phyloP scores from a whole-genome alignment of 2,329 filamentous ascomycete species.

The Trichoderma gracile region DNA sequence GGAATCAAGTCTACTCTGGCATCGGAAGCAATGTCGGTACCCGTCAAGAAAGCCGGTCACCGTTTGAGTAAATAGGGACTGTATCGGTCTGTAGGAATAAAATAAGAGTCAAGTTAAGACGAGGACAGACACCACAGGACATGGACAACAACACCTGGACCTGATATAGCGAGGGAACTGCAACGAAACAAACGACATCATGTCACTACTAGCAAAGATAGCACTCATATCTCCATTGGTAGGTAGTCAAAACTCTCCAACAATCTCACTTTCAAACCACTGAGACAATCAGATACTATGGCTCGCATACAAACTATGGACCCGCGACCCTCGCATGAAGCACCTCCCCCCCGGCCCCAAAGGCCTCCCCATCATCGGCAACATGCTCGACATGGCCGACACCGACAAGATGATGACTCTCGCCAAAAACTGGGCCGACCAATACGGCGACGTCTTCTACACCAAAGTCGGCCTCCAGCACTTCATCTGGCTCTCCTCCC shows the following conservation, averaged over 20 bases:
- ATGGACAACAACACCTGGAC: too few species aligned
- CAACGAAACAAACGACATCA: rapidly evolving
- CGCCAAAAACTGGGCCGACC: constrained; percentile 50
- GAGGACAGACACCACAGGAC: too few species aligned
- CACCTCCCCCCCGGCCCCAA: constrained; percentile 28
- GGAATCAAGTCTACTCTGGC: too few species aligned
- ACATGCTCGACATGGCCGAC: constrained; percentile 34
- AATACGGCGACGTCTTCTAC: constrained; percentile 54
- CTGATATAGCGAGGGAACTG: too few species aligned
- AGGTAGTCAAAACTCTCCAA: background rate
- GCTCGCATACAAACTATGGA: constrained; percentile 8
- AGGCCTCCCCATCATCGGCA: constrained; percentile 33
- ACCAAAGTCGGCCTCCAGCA: constrained; percentile 51
- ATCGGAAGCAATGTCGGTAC: too few species aligned
- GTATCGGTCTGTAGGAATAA: too few species aligned
- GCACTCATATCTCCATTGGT: background rate
- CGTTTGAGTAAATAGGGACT: too few species aligned
- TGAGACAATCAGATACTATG: background rate
- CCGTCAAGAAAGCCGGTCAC: too few species aligned
- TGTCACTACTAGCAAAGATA: background rate
- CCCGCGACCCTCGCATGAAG: constrained; percentile 14
- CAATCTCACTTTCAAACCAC: too few species aligned
- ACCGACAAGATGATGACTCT: constrained; percentile 35
- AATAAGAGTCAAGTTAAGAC: too few species aligned
- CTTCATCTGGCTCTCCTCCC: constrained; percentile 49